Conservation (phyloP, 495 filamentous ascomycete species). For the Oidiodendron maius region DNA sequence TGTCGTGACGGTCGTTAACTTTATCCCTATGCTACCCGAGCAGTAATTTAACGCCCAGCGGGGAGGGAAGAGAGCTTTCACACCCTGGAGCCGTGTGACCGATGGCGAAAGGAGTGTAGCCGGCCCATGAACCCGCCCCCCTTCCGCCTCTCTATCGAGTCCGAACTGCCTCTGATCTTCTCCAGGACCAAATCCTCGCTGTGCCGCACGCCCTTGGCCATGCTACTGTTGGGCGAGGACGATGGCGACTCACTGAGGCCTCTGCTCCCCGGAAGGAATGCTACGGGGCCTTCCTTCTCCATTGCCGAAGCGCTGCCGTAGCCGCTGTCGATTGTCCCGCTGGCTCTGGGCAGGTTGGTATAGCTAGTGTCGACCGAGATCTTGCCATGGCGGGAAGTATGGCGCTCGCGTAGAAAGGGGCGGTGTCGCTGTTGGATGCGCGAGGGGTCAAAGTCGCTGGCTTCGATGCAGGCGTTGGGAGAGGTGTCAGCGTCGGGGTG, state of each 20-base stretch:
- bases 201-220: background rate
- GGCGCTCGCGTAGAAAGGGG: slow-evolving; percentile 1
- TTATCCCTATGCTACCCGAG: too few relatives aligned
- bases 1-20: too few relatives aligned
- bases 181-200: background rate
- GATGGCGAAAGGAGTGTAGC: background rate
- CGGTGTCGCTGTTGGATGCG: slow-evolving; percentile 5
- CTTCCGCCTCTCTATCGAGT: background rate
- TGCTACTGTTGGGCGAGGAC: background rate
- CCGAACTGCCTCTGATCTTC: background rate
- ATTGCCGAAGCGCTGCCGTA: background rate
- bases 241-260: too few relatives aligned
- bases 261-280: too few relatives aligned
- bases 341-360: slow-evolving; percentile 13
- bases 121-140: background rate
- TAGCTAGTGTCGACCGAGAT: background rate
- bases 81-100: background rate
- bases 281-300: background rate
- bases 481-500: slow-evolving; percentile 24
- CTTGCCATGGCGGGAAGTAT: background rate
- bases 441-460: slow-evolving; percentile 1
- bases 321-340: too few relatives aligned
- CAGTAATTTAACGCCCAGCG: too few relatives aligned
- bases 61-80: too few relatives aligned
- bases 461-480: slow-evolving; percentile 20